Evolutionary conservation across 257 asterid species (phyloP), one percentile per base, ranked within the genome.

Genomic region (Parsonsia alboflavescens): DNA sequence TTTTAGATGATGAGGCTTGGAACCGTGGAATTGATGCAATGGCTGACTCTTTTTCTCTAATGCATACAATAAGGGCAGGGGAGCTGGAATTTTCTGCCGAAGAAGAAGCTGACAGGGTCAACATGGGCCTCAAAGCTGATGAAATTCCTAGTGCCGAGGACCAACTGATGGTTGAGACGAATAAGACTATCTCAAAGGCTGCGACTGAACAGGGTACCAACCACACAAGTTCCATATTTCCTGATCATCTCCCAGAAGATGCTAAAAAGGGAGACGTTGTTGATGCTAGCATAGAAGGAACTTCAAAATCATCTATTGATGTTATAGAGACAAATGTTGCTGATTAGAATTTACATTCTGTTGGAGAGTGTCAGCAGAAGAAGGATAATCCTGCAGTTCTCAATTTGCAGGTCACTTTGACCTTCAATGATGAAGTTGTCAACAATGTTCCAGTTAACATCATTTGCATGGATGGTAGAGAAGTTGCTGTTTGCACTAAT

Each of bases 11-110:
- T 56, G 86, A 64, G 73, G 86, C 49, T 7, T 67, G 76, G 85
- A 86, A 82, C 75, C 84, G 82, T 13, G 88, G 86, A 58, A 82
- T 79, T 76, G 81, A 78, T 64, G 72, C 74, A 70, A 61, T 36
- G 69, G 79, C 10, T 11, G 82, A 49, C 42, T 72, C 84, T 22
- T 71, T 84, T 58, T 68, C 78, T 16, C 68, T 49, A 13, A 61
- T n/a, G 33, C 58, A 44, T 5, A 79, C 74, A 73, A 0, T 70
- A 12, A 53, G 44, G 39, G 36, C 44, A 9, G 74, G 17, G 64
- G 78, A 61, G 72, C 66, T 50, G 52, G 70, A 72, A 68, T 72
- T 62, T 70, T 80, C 57, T 78, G 41, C 5, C 13, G 79, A 56
- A 75, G 73, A 67, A 42, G 68, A 76, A 70, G 66, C 75, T 45